Conservation (phyloP, 2,329 filamentous ascomycete species). For the Helotiales sp. region DNA sequence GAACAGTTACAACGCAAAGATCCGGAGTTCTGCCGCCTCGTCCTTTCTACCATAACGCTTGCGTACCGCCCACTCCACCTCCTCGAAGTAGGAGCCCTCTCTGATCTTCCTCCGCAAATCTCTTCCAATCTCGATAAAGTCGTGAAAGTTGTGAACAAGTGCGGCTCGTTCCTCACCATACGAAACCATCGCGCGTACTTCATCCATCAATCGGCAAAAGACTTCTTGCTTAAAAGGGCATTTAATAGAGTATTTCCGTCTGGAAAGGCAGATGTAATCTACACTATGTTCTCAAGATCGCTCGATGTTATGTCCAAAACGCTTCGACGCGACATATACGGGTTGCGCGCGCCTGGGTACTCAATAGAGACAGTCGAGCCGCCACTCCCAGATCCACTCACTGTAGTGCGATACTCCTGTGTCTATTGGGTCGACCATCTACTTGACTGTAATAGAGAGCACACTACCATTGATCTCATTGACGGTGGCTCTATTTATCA, state of each 20-base stretch:
- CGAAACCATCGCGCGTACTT: constrained; percentile 26
- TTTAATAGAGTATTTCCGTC: constrained; percentile 32
- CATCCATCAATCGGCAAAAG: constrained; percentile 37
- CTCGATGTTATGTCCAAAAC: constrained; percentile 33
- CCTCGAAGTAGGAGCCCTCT: constrained; percentile 20
- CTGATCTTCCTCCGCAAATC: constrained; percentile 15
- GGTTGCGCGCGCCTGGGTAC: constrained; percentile 27
- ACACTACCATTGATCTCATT: constrained; percentile 4
- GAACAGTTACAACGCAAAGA: constrained; percentile 23
- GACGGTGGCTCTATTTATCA: constrained; percentile 7
- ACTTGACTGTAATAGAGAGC: constrained; percentile 18
- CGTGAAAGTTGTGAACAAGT: constrained; percentile 28
- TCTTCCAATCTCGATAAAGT: constrained; percentile 38
- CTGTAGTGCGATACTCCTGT: constrained; percentile 29
- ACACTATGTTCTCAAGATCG: constrained; percentile 37
- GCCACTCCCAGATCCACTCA: constrained; percentile 31
- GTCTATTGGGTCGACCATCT: constrained; percentile 39
- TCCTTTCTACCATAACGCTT: constrained; percentile 17
- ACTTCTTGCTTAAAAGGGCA: constrained; percentile 30
- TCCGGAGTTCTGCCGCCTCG: constrained; percentile 19
- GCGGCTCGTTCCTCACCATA: constrained; percentile 37
- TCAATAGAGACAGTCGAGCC: constrained; percentile 25
- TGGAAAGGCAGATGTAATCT: constrained; percentile 32
- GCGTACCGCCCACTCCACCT: constrained; percentile 27
- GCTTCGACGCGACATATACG: constrained; percentile 40